Evolutionary conservation across 495 filamentous ascomycete genomes (phyloP), one percentile per base, ranked within the genome.

Genomic region (Talaromyces adpressus): DNA sequence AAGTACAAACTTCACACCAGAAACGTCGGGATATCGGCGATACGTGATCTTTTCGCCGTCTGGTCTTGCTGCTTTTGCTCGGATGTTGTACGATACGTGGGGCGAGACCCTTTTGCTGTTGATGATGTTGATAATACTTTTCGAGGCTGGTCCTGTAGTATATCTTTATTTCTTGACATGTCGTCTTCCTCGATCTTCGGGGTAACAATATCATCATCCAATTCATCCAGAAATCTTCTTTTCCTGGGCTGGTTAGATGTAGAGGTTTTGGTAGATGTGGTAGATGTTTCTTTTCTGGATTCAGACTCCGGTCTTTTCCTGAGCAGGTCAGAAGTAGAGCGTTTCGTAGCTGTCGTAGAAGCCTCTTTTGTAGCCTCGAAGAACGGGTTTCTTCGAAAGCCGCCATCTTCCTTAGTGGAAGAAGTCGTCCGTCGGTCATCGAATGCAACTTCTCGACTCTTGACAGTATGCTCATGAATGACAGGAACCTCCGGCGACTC

Each of bases 21-120:
- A 70, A 82, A 82, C 47, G 74, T 82, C 51, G 79, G 79, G 60
- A 82, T 77, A 64, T 81, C 73, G 47, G 74, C 77, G 51, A 77
- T 72, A 49, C 74, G 71, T 47, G 74, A 72, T 62, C 67, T 73
- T 64, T 59, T 57, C 70, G 74, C 60, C 68, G 63, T 54, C 64
- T 61, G 57, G 67, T 64, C 67, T 69, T 69, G 52, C 69, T 68
- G 30, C 52, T 27, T 56, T 61, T 57, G 7, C 47, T 68, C 54
- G 59, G 36, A 23, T 34, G 59, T 11, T 47, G 59, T 27, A 52
- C 47, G 59, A 41, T 62, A 25, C 49, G 29, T 30, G 18, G 45
- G n/a, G 39, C 23, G 59, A 59, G 27, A 34, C 34, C 30, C 27
- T 4, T 56, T 29, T n/a, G 52, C 16, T 29, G 23, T 22, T 56